A percentile compares a stretch with the other conserved stretches of the same genome.
Conservation (phyloP, 1,284 basidiomycete genomes). For the Ustilago esculenta region DNA sequence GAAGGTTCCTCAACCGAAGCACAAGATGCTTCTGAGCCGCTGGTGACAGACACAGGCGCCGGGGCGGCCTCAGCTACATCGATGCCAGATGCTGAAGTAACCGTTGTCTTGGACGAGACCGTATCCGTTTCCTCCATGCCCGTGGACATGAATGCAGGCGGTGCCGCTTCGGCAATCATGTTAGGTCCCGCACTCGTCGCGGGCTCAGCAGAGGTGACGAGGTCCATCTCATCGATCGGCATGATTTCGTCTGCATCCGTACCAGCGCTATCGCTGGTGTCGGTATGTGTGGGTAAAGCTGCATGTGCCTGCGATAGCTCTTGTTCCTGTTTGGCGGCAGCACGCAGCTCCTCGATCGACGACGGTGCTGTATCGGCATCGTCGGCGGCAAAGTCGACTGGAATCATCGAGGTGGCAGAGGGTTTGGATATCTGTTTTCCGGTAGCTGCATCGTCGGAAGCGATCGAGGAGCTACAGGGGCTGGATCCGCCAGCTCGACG, state of each 20-base stretch:
- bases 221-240: slow-evolving; percentile 19
- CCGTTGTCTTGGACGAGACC: slow-evolving; percentile 24
- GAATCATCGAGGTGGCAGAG: slow-evolving; percentile 7
- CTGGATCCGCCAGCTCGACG: slow-evolving; percentile 14
- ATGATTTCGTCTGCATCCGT: slow-evolving; percentile 30
- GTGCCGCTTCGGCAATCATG: slow-evolving; percentile 39
- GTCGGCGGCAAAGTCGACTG: slow-evolving; percentile 16
- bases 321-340: slow-evolving; percentile 4
- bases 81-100: slow-evolving; percentile 38
- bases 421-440: not conserved
- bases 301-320: slow-evolving; percentile 6
- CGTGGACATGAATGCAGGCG: slow-evolving; percentile 43
- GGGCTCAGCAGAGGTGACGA: slow-evolving; percentile 3
- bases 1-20: not conserved
- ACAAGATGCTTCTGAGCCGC: slow-evolving; percentile 1
- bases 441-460: not conserved
- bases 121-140: slow-evolving; percentile 33
- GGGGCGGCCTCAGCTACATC: slow-evolving; percentile 15
- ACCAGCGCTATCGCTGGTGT: not conserved
- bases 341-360: slow-evolving; percentile 27
- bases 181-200: slow-evolving; percentile 15
- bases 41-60: not conserved
- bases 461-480: not conserved
- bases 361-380: slow-evolving; percentile 30
- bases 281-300: not conserved